phyloP scores from a whole-genome alignment of 306 rosid species.

The Vicia sativa region DNA sequence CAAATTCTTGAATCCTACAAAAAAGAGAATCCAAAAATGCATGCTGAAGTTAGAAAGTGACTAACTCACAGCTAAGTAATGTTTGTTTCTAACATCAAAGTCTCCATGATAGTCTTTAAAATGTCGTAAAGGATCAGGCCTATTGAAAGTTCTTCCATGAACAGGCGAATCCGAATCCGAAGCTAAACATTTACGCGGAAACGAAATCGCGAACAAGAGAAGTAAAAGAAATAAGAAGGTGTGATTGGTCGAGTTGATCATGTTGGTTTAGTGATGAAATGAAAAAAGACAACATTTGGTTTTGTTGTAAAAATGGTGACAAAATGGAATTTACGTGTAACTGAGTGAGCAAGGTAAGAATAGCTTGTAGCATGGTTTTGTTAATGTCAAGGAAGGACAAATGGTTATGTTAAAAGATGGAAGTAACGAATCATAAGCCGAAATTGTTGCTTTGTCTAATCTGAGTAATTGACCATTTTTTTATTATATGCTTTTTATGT shows the following conservation, averaged over 20 bases:
- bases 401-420: slow-evolving; percentile 44
- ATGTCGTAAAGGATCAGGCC: slow-evolving; percentile 67
- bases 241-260: slow-evolving; percentile 41
- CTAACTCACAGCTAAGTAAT: slow-evolving; percentile 75
- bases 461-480: slow-evolving; percentile 46
- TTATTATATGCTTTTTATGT: neutral
- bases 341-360: slow-evolving; percentile 63
- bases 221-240: slow-evolving; percentile 41
- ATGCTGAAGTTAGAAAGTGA: neutral
- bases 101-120: slow-evolving; percentile 63
- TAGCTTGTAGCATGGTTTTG: slow-evolving; percentile 74
- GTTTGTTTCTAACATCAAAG: slow-evolving; percentile 57
- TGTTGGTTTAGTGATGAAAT: slow-evolving; percentile 34
- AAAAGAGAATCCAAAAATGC: too few relatives aligned
- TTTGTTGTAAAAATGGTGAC: slow-evolving; percentile 34
- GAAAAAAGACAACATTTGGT: slow-evolving; percentile 39
- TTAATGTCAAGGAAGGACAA: slow-evolving; percentile 46
- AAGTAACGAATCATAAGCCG: slow-evolving; percentile 77
- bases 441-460: slow-evolving; percentile 46
- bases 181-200: slow-evolving; percentile 12
- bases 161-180: slow-evolving; percentile 46
- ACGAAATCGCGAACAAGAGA: slow-evolving; percentile 46
- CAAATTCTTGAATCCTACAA: slow-evolving; percentile 19
- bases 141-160: slow-evolving; percentile 45
- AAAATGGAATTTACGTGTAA: slow-evolving; percentile 35